Conservation (phyloP, 2,329 filamentous ascomycete genomes). For the Thielaviopsis ethacetica region DNA sequence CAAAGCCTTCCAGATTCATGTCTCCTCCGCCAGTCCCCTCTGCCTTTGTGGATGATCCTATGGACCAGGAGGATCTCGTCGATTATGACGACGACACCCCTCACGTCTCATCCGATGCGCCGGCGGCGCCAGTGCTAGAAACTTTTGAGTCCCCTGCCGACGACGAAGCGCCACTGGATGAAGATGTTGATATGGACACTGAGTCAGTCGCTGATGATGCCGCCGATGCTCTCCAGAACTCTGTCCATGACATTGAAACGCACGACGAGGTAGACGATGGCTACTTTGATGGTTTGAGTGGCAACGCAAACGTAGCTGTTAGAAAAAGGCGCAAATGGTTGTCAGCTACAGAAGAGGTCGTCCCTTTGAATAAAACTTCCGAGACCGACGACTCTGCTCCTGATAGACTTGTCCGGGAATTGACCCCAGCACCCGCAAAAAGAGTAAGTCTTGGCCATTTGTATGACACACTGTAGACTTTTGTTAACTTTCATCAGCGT, state of each 20-base stretch:
- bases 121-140: not conserved
- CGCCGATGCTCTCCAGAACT: not conserved
- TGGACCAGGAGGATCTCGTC: not conserved
- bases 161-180: not conserved
- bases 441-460: not conserved
- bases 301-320: not conserved
- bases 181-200: not conserved
- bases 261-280: not conserved
- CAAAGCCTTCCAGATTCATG: not conserved
- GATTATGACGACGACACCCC: not conserved
- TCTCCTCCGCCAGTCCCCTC: not conserved
- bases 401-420: not conserved
- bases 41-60: not conserved
- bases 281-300: not conserved
- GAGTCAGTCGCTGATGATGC: not conserved
- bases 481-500: not conserved
- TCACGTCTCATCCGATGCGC: not conserved
- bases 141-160: not conserved
- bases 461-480: not conserved
- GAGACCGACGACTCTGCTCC: not conserved
- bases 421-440: not conserved
- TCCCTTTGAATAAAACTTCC: not conserved
- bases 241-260: not conserved
- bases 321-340: not conserved
- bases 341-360: not conserved